phyloP scores from a whole-genome alignment of 2,329 filamentous ascomycete species.

The Mariannaea sp. region DNA sequence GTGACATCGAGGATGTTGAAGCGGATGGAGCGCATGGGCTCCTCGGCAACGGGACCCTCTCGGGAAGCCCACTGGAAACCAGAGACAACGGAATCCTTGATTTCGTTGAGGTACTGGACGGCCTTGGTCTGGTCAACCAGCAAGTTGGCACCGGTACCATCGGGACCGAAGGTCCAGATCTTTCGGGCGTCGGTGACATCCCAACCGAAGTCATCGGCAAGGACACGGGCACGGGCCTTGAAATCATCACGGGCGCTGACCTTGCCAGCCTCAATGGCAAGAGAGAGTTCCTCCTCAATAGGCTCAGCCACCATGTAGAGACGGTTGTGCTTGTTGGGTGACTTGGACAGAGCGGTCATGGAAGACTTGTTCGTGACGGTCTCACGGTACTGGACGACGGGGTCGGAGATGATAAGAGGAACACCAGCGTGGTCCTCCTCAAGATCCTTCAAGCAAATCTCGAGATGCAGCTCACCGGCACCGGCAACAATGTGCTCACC shows the following conservation, averaged over 20 bases:
- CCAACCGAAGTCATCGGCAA: conserved; percentile 98
- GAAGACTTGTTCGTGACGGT: conserved; percentile 82
- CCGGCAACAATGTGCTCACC: conserved; percentile 99
- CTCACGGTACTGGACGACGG: conserved; percentile 98
- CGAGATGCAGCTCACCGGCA: conserved; percentile 98
- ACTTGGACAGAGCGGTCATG: conserved; percentile 98
- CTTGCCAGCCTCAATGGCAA: conserved; percentile 89
- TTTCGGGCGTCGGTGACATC: conserved; percentile 99
- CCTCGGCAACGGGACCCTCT: conserved; percentile 96
- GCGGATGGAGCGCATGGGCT: conserved; percentile 95
- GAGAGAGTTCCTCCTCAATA: conserved; percentile 86
- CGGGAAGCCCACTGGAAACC: conserved; percentile 99
- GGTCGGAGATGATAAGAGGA: conserved; percentile 96
- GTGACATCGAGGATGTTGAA: conserved; percentile 99
- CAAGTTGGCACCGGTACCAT: conserved; percentile 97
- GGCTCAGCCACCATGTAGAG: conserved; percentile 94
- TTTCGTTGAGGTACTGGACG: conserved; percentile 99
- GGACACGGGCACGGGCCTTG: conserved; percentile 94
- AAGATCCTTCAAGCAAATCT: conserved; percentile 99
- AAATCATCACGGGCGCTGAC: conserved; percentile 96
- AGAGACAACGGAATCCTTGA: conserved; percentile 99
- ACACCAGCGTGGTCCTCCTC: conserved; percentile 99
- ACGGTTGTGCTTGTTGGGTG: conserved; percentile 99
- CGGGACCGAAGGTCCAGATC: conserved; percentile 99
- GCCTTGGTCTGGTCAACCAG: conserved; percentile 99